These are phyloP conservation scores for Prunus mira DNA, from an alignment of 306 rosid genomes.

Conservation along the genomic window DNA sequence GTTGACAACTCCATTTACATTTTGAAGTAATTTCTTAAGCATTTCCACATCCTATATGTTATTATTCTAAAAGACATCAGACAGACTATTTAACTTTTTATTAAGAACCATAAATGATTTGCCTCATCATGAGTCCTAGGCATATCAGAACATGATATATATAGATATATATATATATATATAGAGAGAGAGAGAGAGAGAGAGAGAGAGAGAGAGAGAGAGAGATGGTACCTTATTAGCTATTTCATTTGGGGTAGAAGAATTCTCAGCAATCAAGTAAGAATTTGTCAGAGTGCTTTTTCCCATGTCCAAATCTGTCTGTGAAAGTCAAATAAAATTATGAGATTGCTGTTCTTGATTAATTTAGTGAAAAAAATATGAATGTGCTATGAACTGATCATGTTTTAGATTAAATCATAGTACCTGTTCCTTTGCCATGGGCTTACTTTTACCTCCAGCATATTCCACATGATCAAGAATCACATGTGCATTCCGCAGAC, in stretches of 20 bases:
- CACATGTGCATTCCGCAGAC: conserved; percentile 36
- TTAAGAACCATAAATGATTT: background rate
- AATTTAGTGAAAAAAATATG: conserved; percentile 12
- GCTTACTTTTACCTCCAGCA: conserved; percentile 42
- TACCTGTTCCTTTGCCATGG: conserved; percentile 52
- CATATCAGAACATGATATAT: background rate
- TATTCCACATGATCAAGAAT: conserved; percentile 37
- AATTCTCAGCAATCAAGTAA: conserved; percentile 32
- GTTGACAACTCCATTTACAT: background rate
- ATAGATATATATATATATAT: too few relatives aligned
- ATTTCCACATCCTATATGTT: background rate
- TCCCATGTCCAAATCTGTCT: conserved; percentile 35
- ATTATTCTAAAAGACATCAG: background rate
- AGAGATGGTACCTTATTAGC: conserved; percentile 33
- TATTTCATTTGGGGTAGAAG: conserved; percentile 25
- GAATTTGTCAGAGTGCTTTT: conserved; percentile 25
- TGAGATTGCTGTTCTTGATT: background rate
- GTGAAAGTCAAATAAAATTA: conserved; percentile 22
- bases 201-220: background rate
- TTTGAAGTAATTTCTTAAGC: background rate
- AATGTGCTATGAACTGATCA: background rate
- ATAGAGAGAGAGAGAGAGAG: too few relatives aligned
- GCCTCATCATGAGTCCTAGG: background rate
- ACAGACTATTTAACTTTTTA: background rate
- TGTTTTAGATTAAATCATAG: conserved; percentile 21